Base-by-base conservation (phyloP, 805 yeast genomes). In the Saturnispora galanensis region DNA sequence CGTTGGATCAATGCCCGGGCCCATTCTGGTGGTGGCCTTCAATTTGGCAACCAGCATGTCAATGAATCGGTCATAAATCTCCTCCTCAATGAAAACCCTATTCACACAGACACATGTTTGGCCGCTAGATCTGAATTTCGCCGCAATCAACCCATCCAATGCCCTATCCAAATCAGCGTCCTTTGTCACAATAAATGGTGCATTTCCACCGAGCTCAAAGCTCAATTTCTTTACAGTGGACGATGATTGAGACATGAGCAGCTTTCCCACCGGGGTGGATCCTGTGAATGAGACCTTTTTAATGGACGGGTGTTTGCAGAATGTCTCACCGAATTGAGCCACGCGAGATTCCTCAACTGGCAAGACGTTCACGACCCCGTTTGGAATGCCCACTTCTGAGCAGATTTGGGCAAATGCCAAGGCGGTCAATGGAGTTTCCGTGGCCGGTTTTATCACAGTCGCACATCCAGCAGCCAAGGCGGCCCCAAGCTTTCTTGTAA, bases 401-500 rank as follows among this genome's bases (percentile, higher is more conserved):
- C 77, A 76, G 21, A 84, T 65, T 49, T 67, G 60, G 1, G 78
- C 85, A 54, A 84, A 56, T 2, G 89, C 88, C 47, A 81, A 65
- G 1, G 88, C 87, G 15, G 82, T 68, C 49, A 77, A 67, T 13
- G 94, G 93, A 15, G 94, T 84, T 56, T 80, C 85, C 2, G 73
- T 65, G 12, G 86, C 90, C 0, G 93, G 93, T 63, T 83, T 84
- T 49, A 84, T 67, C 12, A 84, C 85, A 2, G 80, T 62, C 3
- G 93, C 78, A 59, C 90, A 84, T 1, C 94, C 94, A 6, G 86
- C 83, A n/a, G 93, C 90, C 17, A 82, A 57, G 0, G 86, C 86
- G 17, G 90, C 87, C 10, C 83, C 88, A 43, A 79, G 62, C 58
- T 82, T 82, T 46, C 88, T 65, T 3, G 88, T 73, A 46, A 81